These are phyloP conservation scores for Cercospora citrullina DNA, from an alignment of 2,329 filamentous ascomycete species.

Conservation along the genomic window DNA sequence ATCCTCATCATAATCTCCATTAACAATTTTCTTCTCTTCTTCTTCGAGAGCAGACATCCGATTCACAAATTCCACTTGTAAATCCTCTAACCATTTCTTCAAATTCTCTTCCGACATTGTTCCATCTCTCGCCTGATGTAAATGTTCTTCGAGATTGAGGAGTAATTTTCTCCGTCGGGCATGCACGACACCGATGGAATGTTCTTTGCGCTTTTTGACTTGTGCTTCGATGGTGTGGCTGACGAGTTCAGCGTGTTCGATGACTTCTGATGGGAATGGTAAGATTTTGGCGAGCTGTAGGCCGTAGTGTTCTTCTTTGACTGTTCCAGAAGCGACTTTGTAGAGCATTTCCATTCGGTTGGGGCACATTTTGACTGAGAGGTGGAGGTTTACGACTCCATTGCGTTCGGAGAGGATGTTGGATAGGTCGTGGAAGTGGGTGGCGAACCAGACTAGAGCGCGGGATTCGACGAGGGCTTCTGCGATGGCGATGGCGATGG, in stretches of 20 bases:
- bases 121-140: slow-evolving; percentile 67
- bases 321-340: slow-evolving; percentile 70
- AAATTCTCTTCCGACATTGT: slow-evolving; percentile 65
- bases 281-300: slow-evolving; percentile 76
- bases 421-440: slow-evolving; percentile 84
- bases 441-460: slow-evolving; percentile 87
- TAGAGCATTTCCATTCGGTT: slow-evolving; percentile 84
- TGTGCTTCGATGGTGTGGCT: slow-evolving; percentile 62
- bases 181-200: slow-evolving; percentile 59
- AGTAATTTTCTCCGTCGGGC: slow-evolving; percentile 70
- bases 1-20: neutral
- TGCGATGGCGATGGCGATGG: slow-evolving; percentile 85
- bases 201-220: slow-evolving; percentile 59
- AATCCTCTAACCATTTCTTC: slow-evolving; percentile 60
- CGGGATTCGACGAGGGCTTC: slow-evolving; percentile 79
- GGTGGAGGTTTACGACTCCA: slow-evolving; percentile 80
- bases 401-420: slow-evolving; percentile 70
- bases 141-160: slow-evolving; percentile 68
- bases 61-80: slow-evolving; percentile 73
- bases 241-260: slow-evolving; percentile 67
- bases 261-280: slow-evolving; percentile 66
- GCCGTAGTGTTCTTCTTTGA: slow-evolving; percentile 75
- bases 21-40: slow-evolving; percentile 31
- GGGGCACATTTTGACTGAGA: slow-evolving; percentile 62
- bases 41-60: slow-evolving; percentile 68